Conservation (phyloP, 108 stramenopile species). For the Conticribra guillardii region DNA sequence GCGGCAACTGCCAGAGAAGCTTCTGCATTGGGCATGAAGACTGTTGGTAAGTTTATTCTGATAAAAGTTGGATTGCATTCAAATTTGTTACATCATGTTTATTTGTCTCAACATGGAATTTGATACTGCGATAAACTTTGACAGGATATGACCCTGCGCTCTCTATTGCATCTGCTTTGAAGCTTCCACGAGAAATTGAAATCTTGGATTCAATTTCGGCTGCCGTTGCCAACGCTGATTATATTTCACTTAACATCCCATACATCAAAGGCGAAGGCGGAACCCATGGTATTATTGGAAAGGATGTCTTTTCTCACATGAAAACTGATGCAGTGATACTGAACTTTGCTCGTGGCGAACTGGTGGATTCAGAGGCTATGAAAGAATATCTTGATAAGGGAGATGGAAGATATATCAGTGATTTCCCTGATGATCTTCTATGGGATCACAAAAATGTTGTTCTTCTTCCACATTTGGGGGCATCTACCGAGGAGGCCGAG, state of each 20-base stretch:
- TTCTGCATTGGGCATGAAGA: constrained; percentile 86
- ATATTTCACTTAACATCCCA: constrained; percentile 95
- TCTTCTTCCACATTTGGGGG: constrained; percentile 94
- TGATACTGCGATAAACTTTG: too few relatives aligned
- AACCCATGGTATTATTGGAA: constrained; percentile 90
- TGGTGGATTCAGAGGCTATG: constrained; percentile 92
- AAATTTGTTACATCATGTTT: too few relatives aligned
- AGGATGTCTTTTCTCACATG: constrained; percentile 78
- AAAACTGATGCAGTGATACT: constrained; percentile 88
- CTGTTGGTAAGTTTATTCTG: constrained; percentile 51
- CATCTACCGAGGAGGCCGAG: constrained; percentile 96
- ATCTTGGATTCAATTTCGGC: constrained; percentile 76
- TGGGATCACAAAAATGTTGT: constrained; percentile 89
- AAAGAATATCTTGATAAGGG: constrained; percentile 85
- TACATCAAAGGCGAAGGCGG: constrained; percentile 93
- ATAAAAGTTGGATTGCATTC: too few relatives aligned
- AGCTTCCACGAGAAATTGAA: constrained; percentile 71
- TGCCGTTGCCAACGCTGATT: constrained; percentile 85
- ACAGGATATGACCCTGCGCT: constrained; percentile 96
- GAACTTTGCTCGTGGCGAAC: constrained; percentile 96
- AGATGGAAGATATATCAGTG: constrained; percentile 79
- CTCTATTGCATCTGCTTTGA: constrained; percentile 82
- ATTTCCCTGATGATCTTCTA: constrained; percentile 90
- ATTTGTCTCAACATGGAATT: too few relatives aligned
- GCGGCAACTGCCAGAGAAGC: constrained; percentile 91